phyloP scores from a whole-genome alignment of 345 rosid genomes.

The Citrus sp. region DNA sequence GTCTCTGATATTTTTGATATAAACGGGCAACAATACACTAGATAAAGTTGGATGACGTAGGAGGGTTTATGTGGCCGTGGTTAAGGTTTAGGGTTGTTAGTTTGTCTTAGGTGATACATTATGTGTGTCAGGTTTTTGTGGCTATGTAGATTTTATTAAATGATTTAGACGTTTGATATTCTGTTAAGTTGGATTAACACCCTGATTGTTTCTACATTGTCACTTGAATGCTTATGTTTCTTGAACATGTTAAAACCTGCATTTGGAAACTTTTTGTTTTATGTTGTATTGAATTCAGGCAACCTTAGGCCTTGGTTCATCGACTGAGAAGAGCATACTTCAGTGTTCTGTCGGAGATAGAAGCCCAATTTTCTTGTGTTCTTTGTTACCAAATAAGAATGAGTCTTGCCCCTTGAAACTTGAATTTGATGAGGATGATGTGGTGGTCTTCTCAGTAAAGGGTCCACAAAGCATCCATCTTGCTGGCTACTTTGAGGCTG shows the following conservation, averaged over 20 bases:
- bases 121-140: neutral
- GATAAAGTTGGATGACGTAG: neutral
- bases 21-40: too few species aligned
- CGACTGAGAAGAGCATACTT: conserved; percentile 59
- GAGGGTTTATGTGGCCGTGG: neutral
- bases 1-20: neutral
- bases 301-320: conserved; percentile 74
- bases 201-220: neutral
- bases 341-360: conserved; percentile 69
- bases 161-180: neutral
- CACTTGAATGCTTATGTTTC: neutral
- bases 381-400: conserved; percentile 60
- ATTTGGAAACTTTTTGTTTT: conserved; percentile 8
- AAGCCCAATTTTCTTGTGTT: conserved; percentile 64
- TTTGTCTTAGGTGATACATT: neutral
- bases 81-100: neutral
- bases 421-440: conserved; percentile 63
- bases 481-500: conserved; percentile 66
- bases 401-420: conserved; percentile 80
- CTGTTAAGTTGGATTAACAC: neutral
- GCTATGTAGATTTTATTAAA: neutral
- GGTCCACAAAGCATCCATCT: conserved; percentile 84
- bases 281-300: conserved; percentile 47
- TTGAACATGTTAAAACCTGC: neutral
- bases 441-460: conserved; percentile 65